Base-by-base conservation (phyloP, 164 flowering plant genomes). In the Vitis amurensis region DNA sequence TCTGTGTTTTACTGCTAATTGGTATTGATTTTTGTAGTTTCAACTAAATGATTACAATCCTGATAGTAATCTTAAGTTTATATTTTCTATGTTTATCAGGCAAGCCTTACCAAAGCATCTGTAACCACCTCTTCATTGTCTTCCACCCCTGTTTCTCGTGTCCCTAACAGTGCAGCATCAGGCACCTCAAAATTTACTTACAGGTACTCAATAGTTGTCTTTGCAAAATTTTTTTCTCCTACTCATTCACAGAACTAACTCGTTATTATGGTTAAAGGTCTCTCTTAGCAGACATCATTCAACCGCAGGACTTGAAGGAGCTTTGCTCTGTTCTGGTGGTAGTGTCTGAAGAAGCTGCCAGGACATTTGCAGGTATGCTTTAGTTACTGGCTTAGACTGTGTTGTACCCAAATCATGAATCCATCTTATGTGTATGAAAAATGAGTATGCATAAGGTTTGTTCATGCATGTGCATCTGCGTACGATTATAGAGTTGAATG, bases 301-400 rank as follows among this genome's bases (percentile, higher is more conserved):
- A 90, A 77, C 93, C 96, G 23, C 88, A 85, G 64, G 91, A 95
- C 64, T 77, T 90, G 72, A 90, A 81, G 72, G 97, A 88, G 64
- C 90, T 95, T 61, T 95, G 98, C 76, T 86, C 92, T n/a, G 85
- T 88, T 82, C 80, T 95, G 80, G 98, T 88, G 47, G 83, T 85
- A 27, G 71, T 80, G 67, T 75, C 98, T 58, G 78, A 65, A 69
- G 92, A 91, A 80, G 88, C 88, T 67, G 87, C 94, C 2, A 88
- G 81, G 81, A 78, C 88, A 63, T 71, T 83, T 72, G 74, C 84
- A 84, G 98, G 98, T 95, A 84, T 68, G 19, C 67, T 57, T 49
- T 56, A 53, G 15, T 59, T 12, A 9, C 30, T 58, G 48, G 64
- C 53, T 62, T 71, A 17, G 67, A 49, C 13, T 50, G 1, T 23